Evolutionary conservation across 2,329 filamentous ascomycete genomes (phyloP), one percentile per base, ranked within the genome.

Genomic region (Oidium heveae): DNA sequence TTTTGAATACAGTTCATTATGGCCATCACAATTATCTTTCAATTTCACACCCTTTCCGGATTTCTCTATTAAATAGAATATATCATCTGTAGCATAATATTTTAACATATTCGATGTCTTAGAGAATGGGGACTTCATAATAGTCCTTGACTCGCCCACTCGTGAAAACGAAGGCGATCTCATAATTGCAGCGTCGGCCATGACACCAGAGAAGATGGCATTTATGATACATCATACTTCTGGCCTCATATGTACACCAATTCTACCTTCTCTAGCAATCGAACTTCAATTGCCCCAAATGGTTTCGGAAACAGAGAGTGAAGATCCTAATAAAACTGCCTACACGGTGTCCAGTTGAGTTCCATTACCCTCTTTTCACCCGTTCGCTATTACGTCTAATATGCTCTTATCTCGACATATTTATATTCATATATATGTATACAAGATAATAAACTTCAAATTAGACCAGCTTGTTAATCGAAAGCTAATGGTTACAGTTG

Each of bases 81-180:
- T 16, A 32, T n/a, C n/a, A 12, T 18, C 9, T 28, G 1, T 1
- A 16, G 7, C 15, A n/a, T 51, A 16, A 16, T 22, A 15, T 22
- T 20, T 22, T 46, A 33, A 34, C 52, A 18, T 34, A 55, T 59
- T 60, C 49, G 59, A 41, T 54, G 50, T 54, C 34, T 32, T 51
- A 85, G 81, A 74, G 63, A 77, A 80, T 68, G 87, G 86, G 68
- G 81, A 96, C 66, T 96, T 96, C 74, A 82, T 98, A 66, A 80
- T 98, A 58, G 89, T 95, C 39, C 85, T 98, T 64, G 91, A 98
- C 72, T 84, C 86, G 61, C 80, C 86, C 59, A 78, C 81, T 58
- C 88, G 91, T 68, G 91, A 98, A 69, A 98, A 98, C 68, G 91
- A 98, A 75, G 91, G 88, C 68, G 91, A 98, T 71, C 78, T 98